These are phyloP conservation scores for Fusarium agapanthi DNA, from an alignment of 2,329 filamentous ascomycete species.

Conservation along the genomic window DNA sequence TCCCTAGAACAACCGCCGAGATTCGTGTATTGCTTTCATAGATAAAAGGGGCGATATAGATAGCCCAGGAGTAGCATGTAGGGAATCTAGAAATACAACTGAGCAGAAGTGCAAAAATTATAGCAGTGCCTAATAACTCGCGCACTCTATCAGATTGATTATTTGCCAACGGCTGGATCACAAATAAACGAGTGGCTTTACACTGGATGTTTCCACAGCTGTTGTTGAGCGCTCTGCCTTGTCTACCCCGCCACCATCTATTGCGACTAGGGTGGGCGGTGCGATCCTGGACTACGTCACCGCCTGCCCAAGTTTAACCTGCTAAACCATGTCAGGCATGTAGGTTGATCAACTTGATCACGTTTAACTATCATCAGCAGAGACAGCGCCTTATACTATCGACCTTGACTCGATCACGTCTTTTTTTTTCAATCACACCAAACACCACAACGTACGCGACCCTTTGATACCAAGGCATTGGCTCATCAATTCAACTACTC, in stretches of 20 bases:
- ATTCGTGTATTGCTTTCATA: conserved; percentile 67
- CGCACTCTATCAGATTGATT: background rate
- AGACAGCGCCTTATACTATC: background rate
- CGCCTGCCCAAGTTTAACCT: conserved; percentile 29
- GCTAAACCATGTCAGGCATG: conserved; percentile 18
- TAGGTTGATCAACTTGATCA: conserved; percentile 30
- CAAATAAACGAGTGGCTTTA: background rate
- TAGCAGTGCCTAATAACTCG: background rate
- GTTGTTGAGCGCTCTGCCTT: background rate
- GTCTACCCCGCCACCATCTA: conserved; percentile 31
- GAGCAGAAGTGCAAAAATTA: background rate
- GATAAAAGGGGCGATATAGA: background rate
- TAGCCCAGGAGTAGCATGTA: background rate
- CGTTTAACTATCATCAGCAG: conserved; percentile 19
- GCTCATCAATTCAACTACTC: background rate
- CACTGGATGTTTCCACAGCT: background rate
- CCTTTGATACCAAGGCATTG: background rate
- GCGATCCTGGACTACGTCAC: conserved; percentile 42
- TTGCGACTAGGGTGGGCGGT: conserved; percentile 31
- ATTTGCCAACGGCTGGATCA: background rate
- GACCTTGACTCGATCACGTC: background rate
- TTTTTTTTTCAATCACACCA: background rate
- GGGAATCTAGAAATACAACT: background rate
- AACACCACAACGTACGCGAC: background rate
- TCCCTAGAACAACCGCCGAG: conserved; percentile 68